Percentiles rank a stretch among this genome's conserved stretches.
Conservation (phyloP, 2,329 filamentous ascomycete species). For the Alternaria ethzedia region DNA sequence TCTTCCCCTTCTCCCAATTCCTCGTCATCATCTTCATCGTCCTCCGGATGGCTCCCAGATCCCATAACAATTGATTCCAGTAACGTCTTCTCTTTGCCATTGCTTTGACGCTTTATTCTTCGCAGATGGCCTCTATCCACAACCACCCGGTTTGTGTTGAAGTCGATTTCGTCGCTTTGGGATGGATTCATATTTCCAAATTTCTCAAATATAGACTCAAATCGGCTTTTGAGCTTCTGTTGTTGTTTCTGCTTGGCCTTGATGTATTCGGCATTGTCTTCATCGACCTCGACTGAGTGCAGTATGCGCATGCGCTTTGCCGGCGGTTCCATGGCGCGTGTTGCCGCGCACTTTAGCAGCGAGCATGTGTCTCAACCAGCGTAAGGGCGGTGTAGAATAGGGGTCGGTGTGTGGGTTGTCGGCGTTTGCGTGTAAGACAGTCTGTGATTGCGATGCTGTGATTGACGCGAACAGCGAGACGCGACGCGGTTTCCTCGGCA, state of each 20-base stretch:
- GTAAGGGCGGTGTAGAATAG: not conserved
- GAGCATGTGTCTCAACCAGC: not conserved
- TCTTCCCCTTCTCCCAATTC: slow-evolving; percentile 19
- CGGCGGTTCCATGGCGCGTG: slow-evolving; percentile 61
- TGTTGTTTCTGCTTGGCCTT: slow-evolving; percentile 46
- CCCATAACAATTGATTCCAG: slow-evolving; percentile 31
- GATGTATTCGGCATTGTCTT: slow-evolving; percentile 45
- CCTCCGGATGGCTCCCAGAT: slow-evolving; percentile 46
- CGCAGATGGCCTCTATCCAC: slow-evolving; percentile 88
- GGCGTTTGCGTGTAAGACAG: slow-evolving; percentile 18
- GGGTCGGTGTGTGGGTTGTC: slow-evolving; percentile 12
- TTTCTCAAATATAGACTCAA: slow-evolving; percentile 88
- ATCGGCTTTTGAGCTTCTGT: slow-evolving; percentile 65
- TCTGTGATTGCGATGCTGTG: slow-evolving; percentile 9
- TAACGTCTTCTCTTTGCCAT: slow-evolving; percentile 30
- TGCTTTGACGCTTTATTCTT: slow-evolving; percentile 54
- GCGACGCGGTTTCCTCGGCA: slow-evolving; percentile 29
- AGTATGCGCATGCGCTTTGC: slow-evolving; percentile 67
- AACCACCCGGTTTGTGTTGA: slow-evolving; percentile 80
- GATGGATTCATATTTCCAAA: slow-evolving; percentile 83
- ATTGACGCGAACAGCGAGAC: slow-evolving; percentile 30
- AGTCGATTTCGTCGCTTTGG: slow-evolving; percentile 87
- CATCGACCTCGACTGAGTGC: slow-evolving; percentile 42
- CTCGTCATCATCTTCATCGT: slow-evolving; percentile 43
- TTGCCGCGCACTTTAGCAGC: not conserved